Evolutionary conservation across 805 yeast species (phyloP).

Genomic region (Teunomyces pallodes): DNA sequence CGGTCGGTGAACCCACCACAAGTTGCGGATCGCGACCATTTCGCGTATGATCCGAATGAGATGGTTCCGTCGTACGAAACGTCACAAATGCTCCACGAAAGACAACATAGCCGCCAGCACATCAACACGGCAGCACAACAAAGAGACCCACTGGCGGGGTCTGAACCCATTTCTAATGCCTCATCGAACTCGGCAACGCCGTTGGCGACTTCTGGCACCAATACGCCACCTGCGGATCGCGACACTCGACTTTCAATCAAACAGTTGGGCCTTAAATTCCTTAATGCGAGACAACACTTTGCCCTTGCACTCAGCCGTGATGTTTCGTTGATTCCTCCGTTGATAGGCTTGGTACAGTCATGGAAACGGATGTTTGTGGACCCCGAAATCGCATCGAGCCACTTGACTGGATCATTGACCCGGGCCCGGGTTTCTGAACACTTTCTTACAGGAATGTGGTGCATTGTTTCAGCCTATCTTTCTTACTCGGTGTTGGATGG

Average conservation of each 20-base stretch:
- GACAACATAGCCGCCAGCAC: conserved; percentile 6
- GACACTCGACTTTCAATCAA: conserved; percentile 33
- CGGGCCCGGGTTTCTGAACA: conserved; percentile 44
- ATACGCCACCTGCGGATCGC: not conserved
- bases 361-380: conserved; percentile 33
- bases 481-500: conserved; percentile 85
- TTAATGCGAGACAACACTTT: conserved; percentile 74
- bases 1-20: not conserved
- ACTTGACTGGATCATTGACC: conserved; percentile 1
- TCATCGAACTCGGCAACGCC: conserved; percentile 1
- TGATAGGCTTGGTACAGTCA: conserved; percentile 50
- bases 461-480: conserved; percentile 80
- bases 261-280: conserved; percentile 62
- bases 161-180: not conserved
- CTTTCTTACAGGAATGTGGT: conserved; percentile 86
- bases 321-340: conserved; percentile 67
- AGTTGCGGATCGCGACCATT: not conserved
- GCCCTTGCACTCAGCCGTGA: conserved; percentile 77
- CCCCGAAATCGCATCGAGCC: not conserved
- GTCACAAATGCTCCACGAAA: conserved; percentile 33
- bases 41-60: conserved; percentile 28
- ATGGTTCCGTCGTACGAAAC: conserved; percentile 42
- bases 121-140: conserved; percentile 1
- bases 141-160: not conserved
- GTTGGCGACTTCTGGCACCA: not conserved